A percentile compares a stretch with the other conserved stretches of the same genome.
phyloP scores from a whole-genome alignment of 768 basidiomycete species.

The Trametes punicea region DNA sequence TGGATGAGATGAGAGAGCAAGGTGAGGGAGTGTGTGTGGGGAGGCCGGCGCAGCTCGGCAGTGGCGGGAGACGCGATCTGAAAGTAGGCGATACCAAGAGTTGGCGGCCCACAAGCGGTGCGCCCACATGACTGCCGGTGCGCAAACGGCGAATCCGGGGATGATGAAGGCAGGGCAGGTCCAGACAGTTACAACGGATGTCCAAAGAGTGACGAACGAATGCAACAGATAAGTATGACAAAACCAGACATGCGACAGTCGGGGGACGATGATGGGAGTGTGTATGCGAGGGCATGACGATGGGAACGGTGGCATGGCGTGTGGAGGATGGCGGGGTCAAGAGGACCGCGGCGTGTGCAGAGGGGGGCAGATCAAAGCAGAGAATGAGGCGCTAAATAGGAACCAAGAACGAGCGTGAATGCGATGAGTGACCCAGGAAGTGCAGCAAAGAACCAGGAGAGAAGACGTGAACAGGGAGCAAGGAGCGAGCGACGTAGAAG shows the following conservation, averaged over 20 bases:
- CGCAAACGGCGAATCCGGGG: neutral
- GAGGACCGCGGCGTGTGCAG: constrained; percentile 9
- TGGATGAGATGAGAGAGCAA: constrained; percentile 15
- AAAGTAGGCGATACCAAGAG: too few species aligned
- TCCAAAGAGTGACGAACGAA: constrained; percentile 17
- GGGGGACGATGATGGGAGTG: neutral
- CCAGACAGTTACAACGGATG: constrained; percentile 8
- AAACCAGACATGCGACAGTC: constrained; percentile 4
- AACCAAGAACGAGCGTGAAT: constrained; percentile 25
- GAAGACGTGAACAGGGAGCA: constrained; percentile 2
- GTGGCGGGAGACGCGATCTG: too few species aligned
- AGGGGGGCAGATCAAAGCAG: constrained; percentile 19
- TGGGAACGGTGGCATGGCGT: neutral
- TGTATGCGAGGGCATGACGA: neutral
- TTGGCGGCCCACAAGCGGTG: constrained; percentile 2
- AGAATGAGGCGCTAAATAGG: constrained; percentile 18
- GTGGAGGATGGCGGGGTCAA: neutral
- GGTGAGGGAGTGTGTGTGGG: constrained; percentile 13
- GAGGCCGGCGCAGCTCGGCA: constrained; percentile 1
- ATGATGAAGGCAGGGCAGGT: constrained; percentile 1
- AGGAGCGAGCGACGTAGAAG: neutral
- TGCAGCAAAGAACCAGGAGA: constrained; percentile 8
- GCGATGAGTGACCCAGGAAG: constrained; percentile 16
- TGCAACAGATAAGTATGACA: constrained; percentile 17
- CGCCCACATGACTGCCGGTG: too few species aligned